Conservation (phyloP, 192 early-diverging fungal genomes). For the Geranomyces michiganensis region DNA sequence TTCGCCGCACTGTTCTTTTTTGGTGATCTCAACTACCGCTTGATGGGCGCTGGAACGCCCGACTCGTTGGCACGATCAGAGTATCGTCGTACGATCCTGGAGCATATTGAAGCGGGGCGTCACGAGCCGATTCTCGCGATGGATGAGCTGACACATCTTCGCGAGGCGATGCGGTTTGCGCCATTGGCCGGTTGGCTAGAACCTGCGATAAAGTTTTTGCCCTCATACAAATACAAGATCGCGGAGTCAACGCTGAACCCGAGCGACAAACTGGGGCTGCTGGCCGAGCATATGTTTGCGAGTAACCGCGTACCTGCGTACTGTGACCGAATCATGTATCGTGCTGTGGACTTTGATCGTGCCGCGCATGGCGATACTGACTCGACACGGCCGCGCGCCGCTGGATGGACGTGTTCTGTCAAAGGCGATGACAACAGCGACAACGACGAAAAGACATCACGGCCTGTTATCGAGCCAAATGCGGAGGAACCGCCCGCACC, state of each 20-base stretch:
- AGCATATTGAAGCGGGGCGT: conserved; percentile 27
- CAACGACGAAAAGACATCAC: neutral
- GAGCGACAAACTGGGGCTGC: neutral
- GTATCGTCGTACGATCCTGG: conserved; percentile 18
- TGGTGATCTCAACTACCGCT: conserved; percentile 46
- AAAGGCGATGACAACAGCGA: neutral
- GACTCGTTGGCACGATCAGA: neutral
- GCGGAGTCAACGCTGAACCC: neutral
- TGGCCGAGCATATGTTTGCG: conserved; percentile 1
- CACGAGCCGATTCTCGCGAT: conserved; percentile 23
- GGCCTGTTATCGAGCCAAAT: neutral
- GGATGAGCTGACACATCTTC: conserved; percentile 37
- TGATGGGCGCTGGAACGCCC: conserved; percentile 32
- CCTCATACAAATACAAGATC: conserved; percentile 39
- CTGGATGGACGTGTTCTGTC: neutral
- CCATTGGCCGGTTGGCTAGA: conserved; percentile 37
- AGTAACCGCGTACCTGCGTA: conserved; percentile 41
- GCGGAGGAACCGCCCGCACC: neutral
- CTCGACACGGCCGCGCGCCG: neutral
- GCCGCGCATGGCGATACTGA: neutral
- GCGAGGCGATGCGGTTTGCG: conserved; percentile 13
- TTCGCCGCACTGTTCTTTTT: conserved; percentile 40
- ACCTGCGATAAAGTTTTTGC: conserved; percentile 36
- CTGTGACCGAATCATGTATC: conserved; percentile 45
- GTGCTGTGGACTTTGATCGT: conserved; percentile 11